Evolutionary conservation across 2,329 filamentous ascomycete species (phyloP).

Genomic region (Ophiocordyceps camponoti-floridani): DNA sequence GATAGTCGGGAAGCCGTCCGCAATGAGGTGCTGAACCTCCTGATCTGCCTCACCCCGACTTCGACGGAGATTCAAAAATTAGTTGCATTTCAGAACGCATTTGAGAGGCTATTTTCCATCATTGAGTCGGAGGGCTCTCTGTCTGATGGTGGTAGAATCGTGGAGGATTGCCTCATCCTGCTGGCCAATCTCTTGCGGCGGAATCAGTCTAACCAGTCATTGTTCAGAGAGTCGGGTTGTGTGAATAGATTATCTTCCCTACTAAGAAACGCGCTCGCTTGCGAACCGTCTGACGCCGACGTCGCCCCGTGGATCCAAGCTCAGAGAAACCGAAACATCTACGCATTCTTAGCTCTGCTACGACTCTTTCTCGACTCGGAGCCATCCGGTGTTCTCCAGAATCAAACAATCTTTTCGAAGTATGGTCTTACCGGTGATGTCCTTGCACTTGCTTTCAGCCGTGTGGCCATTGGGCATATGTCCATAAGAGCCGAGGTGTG

Average conservation of each 20-base stretch:
- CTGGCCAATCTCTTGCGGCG: constrained; percentile 75
- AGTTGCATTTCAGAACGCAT: constrained; percentile 88
- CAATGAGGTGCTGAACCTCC: constrained; percentile 71
- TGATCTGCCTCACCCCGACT: constrained; percentile 74
- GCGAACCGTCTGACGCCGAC: constrained; percentile 32
- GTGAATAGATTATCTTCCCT: constrained; percentile 55
- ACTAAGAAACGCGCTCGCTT: constrained; percentile 39
- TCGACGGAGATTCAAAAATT: constrained; percentile 86
- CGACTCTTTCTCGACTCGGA: constrained; percentile 71
- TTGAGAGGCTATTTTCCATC: constrained; percentile 69
- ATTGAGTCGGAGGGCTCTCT: constrained; percentile 70
- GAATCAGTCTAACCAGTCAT: constrained; percentile 82
- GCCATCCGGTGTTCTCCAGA: constrained; percentile 62
- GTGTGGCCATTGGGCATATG: constrained; percentile 38
- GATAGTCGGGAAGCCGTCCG: constrained; percentile 74
- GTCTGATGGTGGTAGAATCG: constrained; percentile 63
- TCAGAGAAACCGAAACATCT: constrained; percentile 77
- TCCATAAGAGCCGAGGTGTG: constrained; percentile 66
- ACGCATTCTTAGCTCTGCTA: constrained; percentile 73
- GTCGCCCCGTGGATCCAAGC: constrained; percentile 58
- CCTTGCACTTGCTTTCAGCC: constrained; percentile 66
- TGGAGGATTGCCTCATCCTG: constrained; percentile 85
- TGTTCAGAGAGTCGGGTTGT: constrained; percentile 81
- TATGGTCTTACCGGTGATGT: constrained; percentile 64
- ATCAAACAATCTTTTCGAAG: constrained; percentile 75